Evolutionary conservation across 495 filamentous ascomycete species (phyloP).

Genomic region (Hyaloscypha variabilis): DNA sequence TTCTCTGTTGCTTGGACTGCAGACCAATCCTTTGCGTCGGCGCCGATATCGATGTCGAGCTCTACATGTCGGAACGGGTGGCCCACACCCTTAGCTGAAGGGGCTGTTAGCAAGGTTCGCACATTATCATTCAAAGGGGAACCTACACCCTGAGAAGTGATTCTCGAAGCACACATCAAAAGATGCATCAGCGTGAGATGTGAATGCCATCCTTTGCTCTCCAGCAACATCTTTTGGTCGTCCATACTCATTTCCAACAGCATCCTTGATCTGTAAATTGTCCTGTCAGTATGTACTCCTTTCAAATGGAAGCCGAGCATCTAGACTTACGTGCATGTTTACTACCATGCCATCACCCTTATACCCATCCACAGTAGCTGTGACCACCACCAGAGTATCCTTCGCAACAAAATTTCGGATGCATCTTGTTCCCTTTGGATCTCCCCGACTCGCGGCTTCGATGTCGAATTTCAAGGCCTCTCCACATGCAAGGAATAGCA

Average conservation of each 20-base stretch:
- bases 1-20: conserved; percentile 96
- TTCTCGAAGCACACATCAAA: conserved; percentile 99
- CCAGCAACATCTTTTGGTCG: conserved; percentile 88
- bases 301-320: not conserved
- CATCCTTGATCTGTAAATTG: conserved; percentile 78
- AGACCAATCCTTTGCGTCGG: conserved; percentile 97
- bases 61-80: conserved; percentile 80
- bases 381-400: conserved; percentile 98
- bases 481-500: conserved; percentile 44
- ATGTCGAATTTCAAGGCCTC: conserved; percentile 94
- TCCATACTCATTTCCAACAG: conserved; percentile 93
- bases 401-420: conserved; percentile 94
- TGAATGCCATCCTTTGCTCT: conserved; percentile 92
- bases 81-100: conserved; percentile 39
- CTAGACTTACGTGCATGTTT: conserved; percentile 86
- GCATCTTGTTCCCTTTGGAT: conserved; percentile 76
- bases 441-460: conserved; percentile 63
- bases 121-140: not conserved
- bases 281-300: not conserved
- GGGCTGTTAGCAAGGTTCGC: conserved; percentile 14
- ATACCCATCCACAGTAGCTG: conserved; percentile 78
- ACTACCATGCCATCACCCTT: conserved; percentile 92
- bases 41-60: conserved; percentile 97
- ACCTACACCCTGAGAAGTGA: conserved; percentile 63
- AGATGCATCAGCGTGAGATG: conserved; percentile 87